Evolutionary conservation across 2,329 filamentous ascomycete species (phyloP).

Genomic region (Samsoniella hepiali): DNA sequence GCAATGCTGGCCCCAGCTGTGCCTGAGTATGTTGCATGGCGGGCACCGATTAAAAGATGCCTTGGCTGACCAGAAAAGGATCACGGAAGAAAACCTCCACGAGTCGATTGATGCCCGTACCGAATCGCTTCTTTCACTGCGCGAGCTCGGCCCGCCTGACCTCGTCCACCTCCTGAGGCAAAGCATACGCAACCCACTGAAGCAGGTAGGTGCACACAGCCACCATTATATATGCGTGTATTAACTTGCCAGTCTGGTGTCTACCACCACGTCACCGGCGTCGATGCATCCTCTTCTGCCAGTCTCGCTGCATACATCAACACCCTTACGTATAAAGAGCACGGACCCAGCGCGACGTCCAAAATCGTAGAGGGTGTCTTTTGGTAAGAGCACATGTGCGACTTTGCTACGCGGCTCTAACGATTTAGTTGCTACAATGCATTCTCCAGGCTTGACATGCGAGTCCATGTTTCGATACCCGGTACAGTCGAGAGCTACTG

Average conservation of each 20-base stretch:
- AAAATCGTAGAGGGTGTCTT: slow-evolving; percentile 95
- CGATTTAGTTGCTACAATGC: slow-evolving; percentile 84
- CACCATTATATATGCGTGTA: neutral
- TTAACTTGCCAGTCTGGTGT: slow-evolving; percentile 65
- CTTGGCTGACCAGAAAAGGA: slow-evolving; percentile 48
- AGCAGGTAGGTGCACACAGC: slow-evolving; percentile 43
- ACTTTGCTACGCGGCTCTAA: slow-evolving; percentile 31
- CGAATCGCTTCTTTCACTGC: slow-evolving; percentile 77
- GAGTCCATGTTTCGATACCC: slow-evolving; percentile 94
- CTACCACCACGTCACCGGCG: slow-evolving; percentile 96
- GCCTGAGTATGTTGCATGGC: slow-evolving; percentile 59
- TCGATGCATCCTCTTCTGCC: slow-evolving; percentile 95
- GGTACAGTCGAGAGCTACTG: slow-evolving; percentile 97
- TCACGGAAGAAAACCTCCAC: slow-evolving; percentile 89
- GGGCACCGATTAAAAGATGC: slow-evolving; percentile 18
- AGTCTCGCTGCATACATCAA: slow-evolving; percentile 98
- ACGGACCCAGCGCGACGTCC: slow-evolving; percentile 64
- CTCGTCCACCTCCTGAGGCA: slow-evolving; percentile 91
- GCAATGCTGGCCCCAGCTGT: slow-evolving; percentile 72
- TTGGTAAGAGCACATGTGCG: slow-evolving; percentile 57
- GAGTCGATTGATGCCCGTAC: slow-evolving; percentile 91
- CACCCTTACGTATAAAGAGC: slow-evolving; percentile 86
- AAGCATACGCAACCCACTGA: slow-evolving; percentile 53
- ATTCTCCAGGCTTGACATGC: slow-evolving; percentile 96
- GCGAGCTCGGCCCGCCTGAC: slow-evolving; percentile 93